phyloP scores from a whole-genome alignment of 208 protist species.

The Acanthamoeba triangularis region DNA sequence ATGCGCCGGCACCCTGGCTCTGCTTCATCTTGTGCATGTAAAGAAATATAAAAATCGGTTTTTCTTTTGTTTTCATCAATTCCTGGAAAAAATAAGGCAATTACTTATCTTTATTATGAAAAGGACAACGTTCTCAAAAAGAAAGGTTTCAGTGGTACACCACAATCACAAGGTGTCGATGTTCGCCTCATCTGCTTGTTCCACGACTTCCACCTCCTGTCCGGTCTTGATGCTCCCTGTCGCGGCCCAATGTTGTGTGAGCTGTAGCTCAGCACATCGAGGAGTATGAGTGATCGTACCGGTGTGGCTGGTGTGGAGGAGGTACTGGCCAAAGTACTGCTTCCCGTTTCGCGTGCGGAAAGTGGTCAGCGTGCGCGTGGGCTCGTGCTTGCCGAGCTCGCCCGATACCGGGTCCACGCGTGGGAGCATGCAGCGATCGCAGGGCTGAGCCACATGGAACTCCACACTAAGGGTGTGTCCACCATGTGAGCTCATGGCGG shows the following conservation, averaged over 20 bases:
- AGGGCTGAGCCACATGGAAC: constrained; percentile 1
- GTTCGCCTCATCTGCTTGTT: background rate
- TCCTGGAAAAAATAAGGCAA: background rate
- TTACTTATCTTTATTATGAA: background rate
- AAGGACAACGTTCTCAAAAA: no score
- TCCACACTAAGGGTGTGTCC: background rate
- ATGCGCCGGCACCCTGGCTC: background rate
- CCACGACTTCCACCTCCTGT: background rate
- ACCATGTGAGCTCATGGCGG: background rate
- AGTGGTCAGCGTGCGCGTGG: background rate
- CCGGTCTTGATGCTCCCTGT: constrained; percentile 2
- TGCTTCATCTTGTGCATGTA: background rate
- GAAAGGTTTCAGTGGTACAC: background rate
- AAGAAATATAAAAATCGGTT: no score
- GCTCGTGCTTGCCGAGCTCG: constrained; percentile 1
- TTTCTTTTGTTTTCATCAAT: background rate
- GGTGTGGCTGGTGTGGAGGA: background rate
- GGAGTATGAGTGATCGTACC: background rate
- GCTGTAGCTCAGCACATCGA: background rate
- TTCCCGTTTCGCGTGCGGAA: background rate
- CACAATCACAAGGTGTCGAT: background rate
- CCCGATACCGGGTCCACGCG: background rate
- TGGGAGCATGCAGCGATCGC: constrained; percentile 6
- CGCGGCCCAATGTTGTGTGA: background rate
- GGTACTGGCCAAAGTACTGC: constrained; percentile 53